Evolutionary conservation across 371 early-diverging fungal species (phyloP).

Genomic region (Mucor saturninus): DNA sequence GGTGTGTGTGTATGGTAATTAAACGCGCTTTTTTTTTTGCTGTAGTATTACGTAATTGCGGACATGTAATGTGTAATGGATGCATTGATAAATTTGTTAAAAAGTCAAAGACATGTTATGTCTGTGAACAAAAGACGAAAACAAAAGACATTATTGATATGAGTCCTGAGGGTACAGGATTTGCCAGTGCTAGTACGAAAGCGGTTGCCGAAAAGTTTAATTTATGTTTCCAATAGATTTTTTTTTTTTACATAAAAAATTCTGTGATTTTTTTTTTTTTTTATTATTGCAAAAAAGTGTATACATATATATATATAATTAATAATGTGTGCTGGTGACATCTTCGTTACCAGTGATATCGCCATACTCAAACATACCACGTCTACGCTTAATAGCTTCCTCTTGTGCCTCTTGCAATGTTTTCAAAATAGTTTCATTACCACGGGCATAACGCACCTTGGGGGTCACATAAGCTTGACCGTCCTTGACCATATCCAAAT

Average conservation of each 20-base stretch:
- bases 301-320: background rate
- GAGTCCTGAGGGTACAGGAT: slow-evolving; percentile 88
- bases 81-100: slow-evolving; percentile 84
- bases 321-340: slow-evolving; percentile 27
- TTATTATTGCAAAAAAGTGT: too few relatives aligned
- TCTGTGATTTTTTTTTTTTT: background rate
- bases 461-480: slow-evolving; percentile 76
- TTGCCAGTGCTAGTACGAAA: slow-evolving; percentile 77
- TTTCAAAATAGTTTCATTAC: slow-evolving; percentile 61
- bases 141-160: slow-evolving; percentile 77
- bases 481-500: slow-evolving; percentile 78
- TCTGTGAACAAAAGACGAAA: slow-evolving; percentile 77
- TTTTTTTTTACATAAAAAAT: slow-evolving; percentile 3
- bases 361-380: slow-evolving; percentile 90
- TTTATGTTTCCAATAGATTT: slow-evolving; percentile 76
- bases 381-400: slow-evolving; percentile 60
- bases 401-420: slow-evolving; percentile 45
- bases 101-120: slow-evolving; percentile 75
- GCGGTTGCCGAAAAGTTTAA: slow-evolving; percentile 76
- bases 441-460: slow-evolving; percentile 58
- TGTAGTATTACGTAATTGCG: slow-evolving; percentile 79
- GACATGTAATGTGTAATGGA: slow-evolving; percentile 84
- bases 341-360: slow-evolving; percentile 85
- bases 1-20: background rate
- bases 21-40: background rate